A percentile compares a stretch with the other conserved stretches of the same genome.
Conservation (phyloP, 192 early-diverging fungal genomes). For the Entomortierella parvispora region DNA sequence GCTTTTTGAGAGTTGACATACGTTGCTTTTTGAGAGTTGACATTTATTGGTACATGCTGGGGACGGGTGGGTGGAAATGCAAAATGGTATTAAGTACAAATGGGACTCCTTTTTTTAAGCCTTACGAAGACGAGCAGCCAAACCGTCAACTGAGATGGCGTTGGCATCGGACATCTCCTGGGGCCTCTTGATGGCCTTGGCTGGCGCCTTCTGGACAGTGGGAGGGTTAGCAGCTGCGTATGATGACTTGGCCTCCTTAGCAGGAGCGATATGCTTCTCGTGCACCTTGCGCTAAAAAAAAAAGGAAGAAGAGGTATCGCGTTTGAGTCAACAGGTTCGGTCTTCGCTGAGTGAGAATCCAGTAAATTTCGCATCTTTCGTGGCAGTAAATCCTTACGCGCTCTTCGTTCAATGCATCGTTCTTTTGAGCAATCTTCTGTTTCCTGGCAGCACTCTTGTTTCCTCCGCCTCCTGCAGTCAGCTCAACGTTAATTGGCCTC, state of each 20-base stretch:
- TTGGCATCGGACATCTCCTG: slow-evolving; percentile 42
- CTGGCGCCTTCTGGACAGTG: slow-evolving; percentile 44
- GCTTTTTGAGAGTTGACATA: no score
- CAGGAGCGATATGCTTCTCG: slow-evolving; percentile 56
- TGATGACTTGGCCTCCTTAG: slow-evolving; percentile 53
- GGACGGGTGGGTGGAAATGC: background rate
- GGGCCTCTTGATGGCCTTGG: slow-evolving; percentile 44
- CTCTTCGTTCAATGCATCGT: slow-evolving; percentile 62
- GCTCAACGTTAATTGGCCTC: slow-evolving; percentile 76
- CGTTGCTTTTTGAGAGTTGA: no score
- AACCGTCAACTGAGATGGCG: slow-evolving; percentile 30
- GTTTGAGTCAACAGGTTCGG: background rate
- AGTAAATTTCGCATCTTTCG: slow-evolving; percentile 7
- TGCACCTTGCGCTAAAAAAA: slow-evolving; percentile 57
- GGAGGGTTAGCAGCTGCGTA: slow-evolving; percentile 51
- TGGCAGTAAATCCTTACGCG: slow-evolving; percentile 53
- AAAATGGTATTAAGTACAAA: background rate
- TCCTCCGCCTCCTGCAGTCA: slow-evolving; percentile 80
- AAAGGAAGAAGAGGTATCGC: background rate
- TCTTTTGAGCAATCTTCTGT: slow-evolving; percentile 61
- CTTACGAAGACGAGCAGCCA: slow-evolving; percentile 41
- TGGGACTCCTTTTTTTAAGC: slow-evolving; percentile 1
- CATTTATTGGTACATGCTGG: no score
- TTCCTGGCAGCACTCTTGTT: slow-evolving; percentile 62
- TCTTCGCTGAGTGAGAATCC: background rate